These are phyloP conservation scores for Phytophthora hibernalis DNA, from an alignment of 352 stramenopile genomes.

Conservation along the genomic window DNA sequence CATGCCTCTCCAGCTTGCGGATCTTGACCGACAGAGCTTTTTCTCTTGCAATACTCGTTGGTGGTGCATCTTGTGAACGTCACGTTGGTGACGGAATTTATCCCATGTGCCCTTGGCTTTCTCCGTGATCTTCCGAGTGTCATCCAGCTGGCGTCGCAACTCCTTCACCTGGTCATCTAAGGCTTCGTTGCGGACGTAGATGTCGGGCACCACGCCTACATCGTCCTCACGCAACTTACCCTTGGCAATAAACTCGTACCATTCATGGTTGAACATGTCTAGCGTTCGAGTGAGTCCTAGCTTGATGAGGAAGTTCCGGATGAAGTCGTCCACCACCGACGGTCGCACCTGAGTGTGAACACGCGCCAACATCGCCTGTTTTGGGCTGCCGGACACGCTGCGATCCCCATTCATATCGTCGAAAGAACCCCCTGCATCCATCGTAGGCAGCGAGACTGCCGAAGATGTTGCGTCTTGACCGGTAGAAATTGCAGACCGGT, in stretches of 20 bases:
- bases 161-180: constrained; percentile 92
- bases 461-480: constrained; percentile 26
- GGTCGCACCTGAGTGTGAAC: constrained; percentile 80
- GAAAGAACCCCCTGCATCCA: constrained; percentile 9
- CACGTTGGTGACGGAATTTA: constrained; percentile 95
- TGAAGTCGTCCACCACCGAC: constrained; percentile 94
- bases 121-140: constrained; percentile 89
- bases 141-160: constrained; percentile 85
- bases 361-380: constrained; percentile 28
- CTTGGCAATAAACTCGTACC: constrained; percentile 95
- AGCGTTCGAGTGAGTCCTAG: constrained; percentile 90
- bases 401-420: constrained; percentile 22
- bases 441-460: constrained; percentile 7
- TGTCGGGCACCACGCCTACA: constrained; percentile 92
- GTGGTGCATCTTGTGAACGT: constrained; percentile 97
- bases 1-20: constrained; percentile 92
- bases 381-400: constrained; percentile 34
- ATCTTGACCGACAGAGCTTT: constrained; percentile 92
- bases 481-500: constrained; percentile 56
- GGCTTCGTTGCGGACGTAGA: constrained; percentile 94
- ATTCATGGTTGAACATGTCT: constrained; percentile 96
- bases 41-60: constrained; percentile 96
- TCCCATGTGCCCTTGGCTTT: constrained; percentile 95
- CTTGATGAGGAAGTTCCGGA: constrained; percentile 97
- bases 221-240: constrained; percentile 92